Base-by-base conservation (phyloP, 2,329 filamentous ascomycete species). In the Cladophialophora chaetospira region DNA sequence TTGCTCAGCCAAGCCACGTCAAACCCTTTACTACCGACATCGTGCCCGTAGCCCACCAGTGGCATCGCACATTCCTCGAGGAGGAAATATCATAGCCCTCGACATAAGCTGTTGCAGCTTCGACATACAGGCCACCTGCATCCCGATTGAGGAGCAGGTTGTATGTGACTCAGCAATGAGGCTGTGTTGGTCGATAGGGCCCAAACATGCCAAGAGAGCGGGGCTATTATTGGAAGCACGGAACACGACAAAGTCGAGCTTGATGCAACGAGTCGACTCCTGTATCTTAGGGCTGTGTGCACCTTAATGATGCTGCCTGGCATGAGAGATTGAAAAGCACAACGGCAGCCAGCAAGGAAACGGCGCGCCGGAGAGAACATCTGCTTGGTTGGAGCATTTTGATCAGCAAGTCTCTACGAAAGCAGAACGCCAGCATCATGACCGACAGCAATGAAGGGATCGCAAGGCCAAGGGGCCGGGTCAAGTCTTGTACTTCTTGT, bases 401-500 rank as follows among this genome's bases (percentile, higher is more conserved):
- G 15, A 40, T 15, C 36, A 40, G 23, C 23, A 19, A 9, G 15
- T 17, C 15, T 10, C 4, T 21, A 40, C 10, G n/a, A 15, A 40
- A 5, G 40, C 19, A 44, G 4, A 11, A 21, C 42, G 21, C 23
- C 9, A 19, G 19, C 23, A 40, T 2, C 23, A 55, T 55, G 53
- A 46, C 26, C 13, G 45, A 44, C 4, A 19, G 28, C 6, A 10
- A 19, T 28, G 35, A 50, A 26, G 45, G 45, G 4, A 17, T 31
- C 10, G 46, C 43, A 5, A 19, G 45, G 17, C 36, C 26, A n/a
- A 21, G 28, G 23, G 45, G 53, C 2, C 53, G 53, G 19, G 45
- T 50, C n/a, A 55, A 48, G 46, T 50, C 53, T 28, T 50, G 53
- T 36, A 55, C 53, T 15, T 33, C 33, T 4, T 55, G 53, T 35